Conservation (phyloP, 2,329 filamentous ascomycete species). For the Zasmidium cellare region DNA sequence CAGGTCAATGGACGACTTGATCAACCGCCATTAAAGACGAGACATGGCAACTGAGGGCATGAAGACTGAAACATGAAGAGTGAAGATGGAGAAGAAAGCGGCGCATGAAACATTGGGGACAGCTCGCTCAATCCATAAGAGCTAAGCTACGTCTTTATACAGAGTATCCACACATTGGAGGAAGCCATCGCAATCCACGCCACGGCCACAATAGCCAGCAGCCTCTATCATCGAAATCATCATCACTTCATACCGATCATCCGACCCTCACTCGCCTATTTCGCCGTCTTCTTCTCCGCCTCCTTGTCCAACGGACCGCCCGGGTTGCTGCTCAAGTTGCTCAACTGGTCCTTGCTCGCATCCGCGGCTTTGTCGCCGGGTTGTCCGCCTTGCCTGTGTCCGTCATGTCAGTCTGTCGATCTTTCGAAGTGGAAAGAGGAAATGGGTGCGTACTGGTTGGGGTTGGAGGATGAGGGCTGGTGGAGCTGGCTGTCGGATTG, state of each 20-base stretch:
- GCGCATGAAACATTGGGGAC: background rate
- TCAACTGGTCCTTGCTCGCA: conserved; percentile 51
- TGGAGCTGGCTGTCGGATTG: conserved; percentile 67
- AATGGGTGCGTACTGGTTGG: conserved; percentile 50
- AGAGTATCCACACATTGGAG: background rate
- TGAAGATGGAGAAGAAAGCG: background rate
- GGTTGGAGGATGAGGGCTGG: conserved; percentile 50
- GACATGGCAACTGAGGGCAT: no score
- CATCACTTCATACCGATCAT: background rate
- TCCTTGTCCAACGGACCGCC: conserved; percentile 61
- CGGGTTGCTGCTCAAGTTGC: conserved; percentile 66
- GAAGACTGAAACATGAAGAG: no score
- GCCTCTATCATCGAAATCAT: background rate
- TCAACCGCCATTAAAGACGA: no score
- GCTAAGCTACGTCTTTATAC: background rate
- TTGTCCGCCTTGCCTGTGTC: conserved; percentile 45
- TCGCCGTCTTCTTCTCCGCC: conserved; percentile 61
- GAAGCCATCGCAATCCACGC: background rate
- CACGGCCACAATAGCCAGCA: background rate
- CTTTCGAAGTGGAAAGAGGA: background rate
- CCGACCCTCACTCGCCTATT: conserved; percentile 37
- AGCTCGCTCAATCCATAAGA: background rate
- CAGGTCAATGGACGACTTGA: no score
- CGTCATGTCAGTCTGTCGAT: background rate
- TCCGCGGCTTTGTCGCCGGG: conserved; percentile 49